A percentile compares a stretch with the other conserved stretches of the same genome.
These are phyloP conservation scores for Melampsora americana DNA, from an alignment of 1,284 basidiomycete species.

Conservation along the genomic window DNA sequence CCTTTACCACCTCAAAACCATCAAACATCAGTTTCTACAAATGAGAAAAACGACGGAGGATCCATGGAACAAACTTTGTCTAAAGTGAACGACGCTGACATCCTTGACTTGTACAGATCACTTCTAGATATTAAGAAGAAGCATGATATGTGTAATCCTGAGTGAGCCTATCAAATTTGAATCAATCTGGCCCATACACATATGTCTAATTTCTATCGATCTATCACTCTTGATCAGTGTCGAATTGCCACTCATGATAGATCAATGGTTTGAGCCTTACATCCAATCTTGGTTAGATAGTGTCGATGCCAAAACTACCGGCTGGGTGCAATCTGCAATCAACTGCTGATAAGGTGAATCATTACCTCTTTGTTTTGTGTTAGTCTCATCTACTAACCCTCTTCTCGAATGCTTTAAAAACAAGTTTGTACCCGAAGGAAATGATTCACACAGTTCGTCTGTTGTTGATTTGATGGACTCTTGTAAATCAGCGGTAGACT, in stretches of 20 bases:
- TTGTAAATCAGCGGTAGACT: slow-evolving; percentile 80
- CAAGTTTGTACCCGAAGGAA: slow-evolving; percentile 78
- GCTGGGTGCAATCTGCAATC: slow-evolving; percentile 93
- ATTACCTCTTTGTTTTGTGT: neutral
- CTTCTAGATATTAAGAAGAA: slow-evolving; percentile 41
- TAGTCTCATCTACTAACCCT: too few relatives aligned
- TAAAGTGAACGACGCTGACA: slow-evolving; percentile 31
- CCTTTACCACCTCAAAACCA: neutral
- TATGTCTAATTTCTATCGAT: neutral
- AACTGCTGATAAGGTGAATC: slow-evolving; percentile 73
- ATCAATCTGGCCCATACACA: neutral
- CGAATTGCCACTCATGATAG: slow-evolving; percentile 41
- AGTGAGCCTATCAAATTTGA: slow-evolving; percentile 2
- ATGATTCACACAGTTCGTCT: slow-evolving; percentile 85
- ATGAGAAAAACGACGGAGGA: neutral
- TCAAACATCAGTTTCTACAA: slow-evolving; percentile 47
- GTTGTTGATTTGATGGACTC: slow-evolving; percentile 95
- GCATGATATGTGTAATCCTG: slow-evolving; percentile 43
- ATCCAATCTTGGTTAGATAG: slow-evolving; percentile 84
- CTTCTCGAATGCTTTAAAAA: slow-evolving; percentile 3
- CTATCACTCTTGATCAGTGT: slow-evolving; percentile 15
- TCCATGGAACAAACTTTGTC: neutral
- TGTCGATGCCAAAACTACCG: slow-evolving; percentile 81
- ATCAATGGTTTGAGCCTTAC: slow-evolving; percentile 78
- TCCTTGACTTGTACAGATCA: slow-evolving; percentile 31